phyloP scores from a whole-genome alignment of 2,329 filamentous ascomycete species.

The Aureobasidium sp. region DNA sequence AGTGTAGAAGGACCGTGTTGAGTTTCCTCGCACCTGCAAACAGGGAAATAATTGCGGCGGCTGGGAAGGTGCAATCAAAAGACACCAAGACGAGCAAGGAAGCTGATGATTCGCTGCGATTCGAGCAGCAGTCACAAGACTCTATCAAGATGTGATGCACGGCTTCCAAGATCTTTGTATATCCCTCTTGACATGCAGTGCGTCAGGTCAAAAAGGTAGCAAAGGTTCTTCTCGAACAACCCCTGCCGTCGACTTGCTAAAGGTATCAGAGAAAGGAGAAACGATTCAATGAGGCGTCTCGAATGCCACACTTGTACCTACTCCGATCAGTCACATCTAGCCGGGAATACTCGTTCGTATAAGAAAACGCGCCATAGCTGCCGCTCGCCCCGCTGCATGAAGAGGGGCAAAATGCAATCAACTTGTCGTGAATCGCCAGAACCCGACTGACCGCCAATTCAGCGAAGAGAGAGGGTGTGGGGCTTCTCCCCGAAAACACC shows the following conservation, averaged over 20 bases:
- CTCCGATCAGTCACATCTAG: not conserved
- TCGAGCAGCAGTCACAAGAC: constrained; percentile 4
- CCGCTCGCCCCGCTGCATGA: constrained; percentile 1
- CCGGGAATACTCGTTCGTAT: not conserved
- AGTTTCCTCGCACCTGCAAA: not conserved
- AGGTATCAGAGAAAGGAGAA: not conserved
- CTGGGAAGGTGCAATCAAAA: constrained; percentile 13
- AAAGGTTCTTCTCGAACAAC: not conserved
- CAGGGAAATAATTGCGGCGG: constrained; percentile 11
- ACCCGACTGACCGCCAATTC: constrained; percentile 9
- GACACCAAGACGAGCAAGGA: not conserved
- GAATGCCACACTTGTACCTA: not conserved
- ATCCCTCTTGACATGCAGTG: not conserved
- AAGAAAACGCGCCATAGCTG: not conserved
- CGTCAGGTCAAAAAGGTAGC: not conserved
- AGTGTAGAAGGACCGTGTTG: not conserved
- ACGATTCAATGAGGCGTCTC: not conserved
- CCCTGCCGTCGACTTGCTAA: not conserved
- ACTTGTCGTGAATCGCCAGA: not conserved
- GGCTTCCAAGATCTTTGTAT: not conserved
- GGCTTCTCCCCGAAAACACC: not conserved
- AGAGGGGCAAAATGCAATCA: constrained; percentile 9
- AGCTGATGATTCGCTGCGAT: constrained; percentile 1
- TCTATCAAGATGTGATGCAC: not conserved
- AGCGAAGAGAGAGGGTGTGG: not conserved